Base-by-base conservation (phyloP, 1,284 basidiomycete genomes). In the Fomitopsis palustris region DNA sequence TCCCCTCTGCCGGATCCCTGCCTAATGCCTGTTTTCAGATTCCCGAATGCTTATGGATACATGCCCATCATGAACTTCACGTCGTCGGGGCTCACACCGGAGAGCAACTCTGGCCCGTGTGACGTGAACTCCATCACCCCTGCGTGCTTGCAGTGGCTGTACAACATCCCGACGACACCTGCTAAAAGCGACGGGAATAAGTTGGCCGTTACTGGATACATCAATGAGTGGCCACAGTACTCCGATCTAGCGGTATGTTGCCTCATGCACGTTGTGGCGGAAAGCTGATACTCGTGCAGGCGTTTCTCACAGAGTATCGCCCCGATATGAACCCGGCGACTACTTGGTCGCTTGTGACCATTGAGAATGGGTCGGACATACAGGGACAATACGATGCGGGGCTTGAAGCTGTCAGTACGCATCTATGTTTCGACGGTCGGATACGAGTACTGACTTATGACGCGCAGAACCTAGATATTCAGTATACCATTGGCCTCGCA, bases 401-500 rank as follows among this genome's bases (percentile, higher is more conserved):
- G 19, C 33, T 57, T 23, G 66, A 67, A 55, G 64, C 66, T 35
- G 65, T 67, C 49, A 17, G 64, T 60, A 37, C 5, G 37, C 27
- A n/a, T n/a, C n/a, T n/a, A n/a, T n/a, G n/a, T n/a, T n/a, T n/a
- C n/a, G n/a, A n/a, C n/a, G n/a, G n/a, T n/a, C n/a, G n/a, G n/a
- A n/a, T n/a, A n/a, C n/a, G n/a, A 25, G 12, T 19, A 2, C 27
- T 49, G 23, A 21, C 1, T n/a, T 3, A 16, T 33, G 10, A 7
- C n/a, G 35, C n/a, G 27, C 55, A 47, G 47, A 83, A 84, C 64
- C 73, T 87, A 12, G 84, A 87, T 62, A 81, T 85, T 39, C 83
- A 88, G 72, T 86, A 86, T 61, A 81, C 84, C 10, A 80, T 78
- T 9, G 84, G 80, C 21, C 72, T 88, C 82, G 81, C 72, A 82